Evolutionary conservation across 176 grass and related monocot genomes (phyloP), one percentile per base, ranked within the genome.

Genomic region (Musa acuminata): DNA sequence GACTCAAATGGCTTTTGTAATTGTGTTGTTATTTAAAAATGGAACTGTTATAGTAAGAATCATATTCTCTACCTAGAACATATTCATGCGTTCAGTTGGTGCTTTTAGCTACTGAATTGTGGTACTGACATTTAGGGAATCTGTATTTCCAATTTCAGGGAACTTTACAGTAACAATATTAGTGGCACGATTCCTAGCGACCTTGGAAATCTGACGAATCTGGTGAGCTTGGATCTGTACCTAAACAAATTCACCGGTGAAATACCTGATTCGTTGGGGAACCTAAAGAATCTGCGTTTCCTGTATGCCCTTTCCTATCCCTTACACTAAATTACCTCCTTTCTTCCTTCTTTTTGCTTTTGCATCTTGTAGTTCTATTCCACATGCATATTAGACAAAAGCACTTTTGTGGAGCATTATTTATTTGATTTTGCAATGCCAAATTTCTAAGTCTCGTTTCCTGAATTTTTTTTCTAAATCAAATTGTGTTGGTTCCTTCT

Each of bases 121-220:
- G 54, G 54, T 57, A 57, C 8, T 59, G 57, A 59, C 14, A 59
- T 19, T 59, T 19, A 59, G 1, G 17, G 57, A 20, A n/a, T 59
- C 57, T 59, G 2, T 59, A 59, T 59, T 59, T 59, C 16, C 13
- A 26, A 35, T 67, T 35, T 26, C 65, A 67, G 65, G 65, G 65
- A 67, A 35, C 65, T 67, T 43, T 67, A 67, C 29, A 67, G 65
- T 67, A 67, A 67, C 65, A 67, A 67, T 12, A 67, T 67, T 67
- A 67, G 1, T 67, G 65, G 65, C 11, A 26, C 27, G 0, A 67
- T 67, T 12, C 65, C 65, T 67, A 8, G 2, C 35, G 65, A 67
- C 0, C 65, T 67, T 26, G 65, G 65, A 43, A 35, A 67, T 48
- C 27, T 67, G 24, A 67, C 26, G 16, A 67, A 67, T 67, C 29